Percentiles rank a stretch among this genome's conserved stretches.
Evolutionary conservation across 1,284 basidiomycete species (phyloP).

Genomic region (Trichosporon sp.): DNA sequence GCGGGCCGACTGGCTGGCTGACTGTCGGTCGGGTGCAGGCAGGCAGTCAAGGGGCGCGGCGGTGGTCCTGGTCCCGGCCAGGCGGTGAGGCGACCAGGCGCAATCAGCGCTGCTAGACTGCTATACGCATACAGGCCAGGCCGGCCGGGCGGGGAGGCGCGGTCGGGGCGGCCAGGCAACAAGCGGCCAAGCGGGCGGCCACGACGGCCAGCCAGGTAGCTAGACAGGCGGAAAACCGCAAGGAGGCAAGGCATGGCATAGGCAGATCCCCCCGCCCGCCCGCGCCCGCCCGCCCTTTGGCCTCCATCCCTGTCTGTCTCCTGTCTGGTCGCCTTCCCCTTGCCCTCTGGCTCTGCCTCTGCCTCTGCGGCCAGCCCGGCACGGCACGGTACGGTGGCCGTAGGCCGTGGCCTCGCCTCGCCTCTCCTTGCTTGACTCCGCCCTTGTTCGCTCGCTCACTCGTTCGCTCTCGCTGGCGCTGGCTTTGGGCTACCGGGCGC

Average conservation of each 20-base stretch:
- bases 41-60: neutral
- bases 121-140: no score
- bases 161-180: neutral
- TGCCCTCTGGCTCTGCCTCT: neutral
- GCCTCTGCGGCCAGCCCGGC: no score
- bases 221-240: neutral
- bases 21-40: neutral
- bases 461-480: neutral
- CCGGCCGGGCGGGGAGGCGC: neutral
- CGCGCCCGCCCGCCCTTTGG: conserved; percentile 3
- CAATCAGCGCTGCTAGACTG: no score
- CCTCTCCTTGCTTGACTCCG: neutral
- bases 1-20: no score
- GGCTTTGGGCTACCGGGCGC: no score
- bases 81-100: neutral
- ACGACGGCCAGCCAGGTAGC: neutral
- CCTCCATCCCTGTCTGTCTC: neutral
- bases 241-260: neutral
- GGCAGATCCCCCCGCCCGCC: conserved; percentile 2
- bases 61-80: neutral
- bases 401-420: no score
- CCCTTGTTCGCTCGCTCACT: neutral
- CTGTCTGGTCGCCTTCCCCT: neutral
- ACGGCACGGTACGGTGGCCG: no score
- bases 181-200: neutral